A percentile compares a stretch with the other conserved stretches of the same genome.
These are phyloP conservation scores for Penicillium coffeae DNA, from an alignment of 495 filamentous ascomycete genomes.

Conservation along the genomic window DNA sequence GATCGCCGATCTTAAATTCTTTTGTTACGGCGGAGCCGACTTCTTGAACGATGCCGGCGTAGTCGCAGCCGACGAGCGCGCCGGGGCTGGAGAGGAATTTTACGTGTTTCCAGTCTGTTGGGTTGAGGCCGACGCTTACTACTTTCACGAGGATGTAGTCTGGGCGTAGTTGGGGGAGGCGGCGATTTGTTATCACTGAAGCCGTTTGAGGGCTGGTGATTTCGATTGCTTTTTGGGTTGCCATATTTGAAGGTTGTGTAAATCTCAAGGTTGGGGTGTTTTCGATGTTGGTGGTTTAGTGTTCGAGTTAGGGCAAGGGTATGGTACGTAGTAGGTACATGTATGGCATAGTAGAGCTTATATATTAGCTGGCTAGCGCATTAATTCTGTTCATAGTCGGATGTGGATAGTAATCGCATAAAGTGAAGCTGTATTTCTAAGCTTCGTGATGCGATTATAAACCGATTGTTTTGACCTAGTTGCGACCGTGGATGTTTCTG, in stretches of 20 bases:
- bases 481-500: no score
- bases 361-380: no score
- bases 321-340: no score
- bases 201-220: conserved; percentile 11
- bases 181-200: conserved; percentile 10
- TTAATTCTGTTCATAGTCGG: no score
- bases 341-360: no score
- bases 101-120: conserved; percentile 54
- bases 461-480: no score
- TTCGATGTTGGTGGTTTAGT: no score
- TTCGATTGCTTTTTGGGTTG: conserved; percentile 15
- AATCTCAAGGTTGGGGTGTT: neutral
- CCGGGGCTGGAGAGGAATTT: conserved; percentile 22
- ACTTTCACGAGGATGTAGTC: conserved; percentile 47
- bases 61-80: conserved; percentile 52
- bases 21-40: conserved; percentile 45
- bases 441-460: no score
- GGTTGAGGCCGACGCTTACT: conserved; percentile 48
- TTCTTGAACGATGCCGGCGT: conserved; percentile 48
- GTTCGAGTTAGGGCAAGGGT: no score
- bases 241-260: neutral
- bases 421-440: no score
- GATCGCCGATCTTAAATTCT: conserved; percentile 26
- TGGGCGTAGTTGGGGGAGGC: conserved; percentile 28
- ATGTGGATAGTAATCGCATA: no score